Base-by-base conservation (phyloP, 306 rosid species). In the Cicer cuneatum region DNA sequence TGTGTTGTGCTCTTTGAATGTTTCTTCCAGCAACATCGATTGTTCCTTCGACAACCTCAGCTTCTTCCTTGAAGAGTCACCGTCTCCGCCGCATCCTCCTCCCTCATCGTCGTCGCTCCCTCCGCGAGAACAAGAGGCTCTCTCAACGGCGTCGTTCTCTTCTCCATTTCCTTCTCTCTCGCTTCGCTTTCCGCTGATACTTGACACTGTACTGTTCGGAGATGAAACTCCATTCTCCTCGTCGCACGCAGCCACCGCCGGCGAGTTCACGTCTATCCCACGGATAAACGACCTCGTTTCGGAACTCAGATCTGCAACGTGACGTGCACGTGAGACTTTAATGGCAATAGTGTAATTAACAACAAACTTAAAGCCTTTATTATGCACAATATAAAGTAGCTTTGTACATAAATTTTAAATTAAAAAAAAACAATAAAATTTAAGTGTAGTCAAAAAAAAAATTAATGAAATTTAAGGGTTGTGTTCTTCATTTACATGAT, bases 181-280 rank as follows among this genome's bases (percentile, higher is more conserved):
- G 47, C 95, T 75, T 51, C 96, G 74, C 75, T 94, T 94, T 56
- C 99, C 97, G 24, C 93, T 90, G 35, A 87, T 69, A 62, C 96
- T 92, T 16, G 97, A 94, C 12, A 94, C 52, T 1, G 99, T 92
- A 81, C 97, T 94, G 74, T 94, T 94, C 57, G 97, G 97, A 1
- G 99, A 92, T 2, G 97, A 92, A n/a, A 78, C 87, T 5, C 89
- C 93, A 42, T 85, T 84, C 7, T 91, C 96, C 0, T 94, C 95
- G 5, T 91, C 89, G 5, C 69, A 77, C 6, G 74, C 92, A 42
- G 42, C 83, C 35, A 84, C 78, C 54, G 15, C 63, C 65, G 61
- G 60, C 6, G 77, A 65, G 74, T 91, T 93, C 78, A 85, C 85
- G 69, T 91, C 94, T 45, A 88, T 81, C 42, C 91, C 89, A 7